A percentile compares a stretch with the other conserved stretches of the same genome.
phyloP scores from a whole-genome alignment of 2,329 filamentous ascomycete genomes.

The Camillea tinctor region DNA sequence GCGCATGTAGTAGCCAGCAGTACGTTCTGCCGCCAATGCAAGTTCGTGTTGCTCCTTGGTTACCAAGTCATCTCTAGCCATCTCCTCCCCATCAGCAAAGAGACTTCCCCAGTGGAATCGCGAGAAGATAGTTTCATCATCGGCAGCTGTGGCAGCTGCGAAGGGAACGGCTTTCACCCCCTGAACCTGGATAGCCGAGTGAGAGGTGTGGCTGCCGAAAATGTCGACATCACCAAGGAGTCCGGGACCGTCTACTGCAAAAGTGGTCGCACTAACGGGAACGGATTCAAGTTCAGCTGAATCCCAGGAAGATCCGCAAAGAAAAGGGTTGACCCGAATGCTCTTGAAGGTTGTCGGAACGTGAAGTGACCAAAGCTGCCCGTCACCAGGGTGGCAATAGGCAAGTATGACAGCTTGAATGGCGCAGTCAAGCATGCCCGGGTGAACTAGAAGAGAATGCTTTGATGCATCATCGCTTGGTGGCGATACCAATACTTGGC shows the following conservation, averaged over 20 bases:
- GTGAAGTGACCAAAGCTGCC: slow-evolving; percentile 24
- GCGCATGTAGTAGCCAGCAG: slow-evolving; percentile 9
- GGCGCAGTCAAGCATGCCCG: slow-evolving; percentile 29
- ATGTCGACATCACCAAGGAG: neutral
- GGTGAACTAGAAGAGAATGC: slow-evolving; percentile 23
- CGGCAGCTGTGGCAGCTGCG: too few relatives aligned
- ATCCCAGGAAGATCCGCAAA: neutral
- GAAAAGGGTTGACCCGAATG: slow-evolving; percentile 24
- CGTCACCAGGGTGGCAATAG: slow-evolving; percentile 29
- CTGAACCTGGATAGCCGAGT: neutral
- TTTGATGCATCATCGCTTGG: too few relatives aligned
- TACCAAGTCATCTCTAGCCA: neutral
- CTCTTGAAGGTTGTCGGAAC: slow-evolving; percentile 16
- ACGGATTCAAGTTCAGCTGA: too few relatives aligned
- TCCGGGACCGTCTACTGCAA: neutral
- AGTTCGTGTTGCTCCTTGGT: neutral
- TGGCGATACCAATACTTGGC: too few relatives aligned
- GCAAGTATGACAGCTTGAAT: slow-evolving; percentile 34
- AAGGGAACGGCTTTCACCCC: too few relatives aligned
- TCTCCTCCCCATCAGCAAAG: neutral
- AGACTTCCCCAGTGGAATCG: slow-evolving; percentile 1
- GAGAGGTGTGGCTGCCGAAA: neutral
- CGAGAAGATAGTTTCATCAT: too few relatives aligned
- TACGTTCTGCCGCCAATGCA: slow-evolving; percentile 1
- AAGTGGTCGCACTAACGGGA: neutral